Conservation (phyloP, 2,329 filamentous ascomycete species). For the Helotiales sp. region DNA sequence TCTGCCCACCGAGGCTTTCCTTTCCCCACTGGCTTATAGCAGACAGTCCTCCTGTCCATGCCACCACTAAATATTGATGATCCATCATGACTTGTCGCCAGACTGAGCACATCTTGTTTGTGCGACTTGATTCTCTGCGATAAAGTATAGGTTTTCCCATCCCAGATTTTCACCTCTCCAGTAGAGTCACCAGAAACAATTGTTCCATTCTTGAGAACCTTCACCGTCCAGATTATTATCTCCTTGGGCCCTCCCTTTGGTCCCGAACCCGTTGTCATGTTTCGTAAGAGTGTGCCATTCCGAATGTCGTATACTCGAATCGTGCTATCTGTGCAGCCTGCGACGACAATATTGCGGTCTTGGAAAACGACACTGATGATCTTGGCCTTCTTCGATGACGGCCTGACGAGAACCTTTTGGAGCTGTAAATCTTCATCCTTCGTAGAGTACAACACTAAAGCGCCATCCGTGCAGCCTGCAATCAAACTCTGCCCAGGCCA, state of each 20-base stretch:
- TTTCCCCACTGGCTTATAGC: conserved; percentile 69
- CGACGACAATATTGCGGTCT: conserved; percentile 76
- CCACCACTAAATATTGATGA: conserved; percentile 83
- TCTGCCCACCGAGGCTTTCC: conserved; percentile 75
- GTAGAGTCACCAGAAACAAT: conserved; percentile 95
- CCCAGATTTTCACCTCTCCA: conserved; percentile 91
- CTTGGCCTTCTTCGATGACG: conserved; percentile 79
- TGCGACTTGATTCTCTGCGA: conserved; percentile 84
- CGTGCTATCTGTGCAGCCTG: conserved; percentile 95
- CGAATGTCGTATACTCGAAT: conserved; percentile 88
- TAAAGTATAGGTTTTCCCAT: conserved; percentile 87
- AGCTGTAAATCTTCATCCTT: conserved; percentile 82
- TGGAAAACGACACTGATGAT: conserved; percentile 93
- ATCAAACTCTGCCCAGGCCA: conserved; percentile 64
- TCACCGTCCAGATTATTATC: conserved; percentile 90
- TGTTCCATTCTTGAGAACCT: conserved; percentile 80
- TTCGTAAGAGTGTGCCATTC: conserved; percentile 72
- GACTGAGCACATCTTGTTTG: conserved; percentile 84
- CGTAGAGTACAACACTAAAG: conserved; percentile 82
- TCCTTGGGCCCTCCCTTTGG: conserved; percentile 76
- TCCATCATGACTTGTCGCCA: conserved; percentile 81
- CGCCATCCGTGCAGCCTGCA: conserved; percentile 88
- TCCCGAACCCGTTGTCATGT: conserved; percentile 83
- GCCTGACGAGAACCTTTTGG: conserved; percentile 71
- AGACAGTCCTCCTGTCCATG: conserved; percentile 83